Base-by-base conservation (phyloP, 306 rosid species). In the Macrotyloma uniflorum region DNA sequence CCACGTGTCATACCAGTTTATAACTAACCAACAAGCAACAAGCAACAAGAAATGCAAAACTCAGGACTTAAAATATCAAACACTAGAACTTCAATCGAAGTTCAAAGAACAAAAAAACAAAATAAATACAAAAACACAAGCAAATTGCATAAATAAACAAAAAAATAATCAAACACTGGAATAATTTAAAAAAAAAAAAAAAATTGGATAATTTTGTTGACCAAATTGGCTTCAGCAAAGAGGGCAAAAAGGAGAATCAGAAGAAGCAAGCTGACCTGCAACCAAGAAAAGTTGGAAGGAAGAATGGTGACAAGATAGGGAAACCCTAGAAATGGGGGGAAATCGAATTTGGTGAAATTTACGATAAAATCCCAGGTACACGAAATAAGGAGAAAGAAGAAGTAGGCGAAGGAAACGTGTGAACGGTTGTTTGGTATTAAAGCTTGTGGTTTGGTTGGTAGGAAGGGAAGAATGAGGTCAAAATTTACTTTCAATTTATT, bases 251-350 rank as follows among this genome's bases (percentile, higher is more conserved):
- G 55, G 36, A 62, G 55, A 78, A 51, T 38, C 15, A 15, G 23
- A 28, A 69, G 10, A 50, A 79, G 36, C 2, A 70, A 55, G 50
- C 83, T 45, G 78, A 90, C 91, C 97, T 89, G 86, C 78, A 84
- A 70, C 28, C 3, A 72, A 36, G 63, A 15, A 33, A 36, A 43
- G 72, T 66, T 40, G 4, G 47, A 36, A 43, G 67, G 57, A 62
- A 40, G 3, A 76, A 24, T 32, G 12, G 65, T n/a, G 40, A 20
- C 1, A 5, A 3, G 32, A 1, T 65, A 65, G 81, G 84, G 87
- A 83, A 83, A 82, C 84, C 91, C 90, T 42, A 83, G 67, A 86
- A 75, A 74, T 63, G 83, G 74, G 76, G 80, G 19, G 15, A 19
- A 75, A 43, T 66, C 5, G 28, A 35, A 33, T 45, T 79, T 74